Base-by-base conservation (phyloP, 257 asterid genomes). In the Ligustrum vulgare region DNA sequence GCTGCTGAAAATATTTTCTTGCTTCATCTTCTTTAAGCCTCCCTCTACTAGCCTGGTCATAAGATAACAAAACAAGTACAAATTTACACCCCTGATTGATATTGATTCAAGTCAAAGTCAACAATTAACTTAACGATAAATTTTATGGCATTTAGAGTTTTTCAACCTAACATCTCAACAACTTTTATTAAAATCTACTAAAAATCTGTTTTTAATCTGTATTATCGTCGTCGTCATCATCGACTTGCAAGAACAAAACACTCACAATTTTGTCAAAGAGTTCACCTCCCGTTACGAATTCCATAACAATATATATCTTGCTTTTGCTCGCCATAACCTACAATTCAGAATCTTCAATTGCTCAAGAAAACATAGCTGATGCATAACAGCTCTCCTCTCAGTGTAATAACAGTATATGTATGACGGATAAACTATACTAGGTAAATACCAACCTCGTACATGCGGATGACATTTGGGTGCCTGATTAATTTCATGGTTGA, bases 251-350 rank as follows among this genome's bases (percentile, higher is more conserved):
- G 36, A 74, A 56, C 37, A 8, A 56, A 5, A 5, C 41, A 72
- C 93, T 68, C 87, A 94, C 98, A 79, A 94, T 94, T 84, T 91
- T 91, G 84, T 92, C 96, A 67, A 91, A 94, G 71, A 92, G 96
- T 88, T 94, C 99, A 39, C 99, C 99, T 69, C 99, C 99, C 2
- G 96, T 90, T 82, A 94, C 93, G 66, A 92, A 94, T 79, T 94
- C 99, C 85, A 94, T 84, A 45, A 92, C 96, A 63, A 94, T 90
- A 78, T 94, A 94, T 78, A 94, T 89, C 90, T 94, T 94, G 13
- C 94, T 83, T 89, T 89, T 94, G 93, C 98, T 94, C 72, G 98
- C 99, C 99, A 94, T 94, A 82, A 94, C 98, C 98, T 94, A 82
- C 84, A 83, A 3, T 70, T 67, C n/a, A 80, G 73, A 23, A 70